phyloP scores from a whole-genome alignment of 768 basidiomycete genomes.

The Mycena rebaudengoi region DNA sequence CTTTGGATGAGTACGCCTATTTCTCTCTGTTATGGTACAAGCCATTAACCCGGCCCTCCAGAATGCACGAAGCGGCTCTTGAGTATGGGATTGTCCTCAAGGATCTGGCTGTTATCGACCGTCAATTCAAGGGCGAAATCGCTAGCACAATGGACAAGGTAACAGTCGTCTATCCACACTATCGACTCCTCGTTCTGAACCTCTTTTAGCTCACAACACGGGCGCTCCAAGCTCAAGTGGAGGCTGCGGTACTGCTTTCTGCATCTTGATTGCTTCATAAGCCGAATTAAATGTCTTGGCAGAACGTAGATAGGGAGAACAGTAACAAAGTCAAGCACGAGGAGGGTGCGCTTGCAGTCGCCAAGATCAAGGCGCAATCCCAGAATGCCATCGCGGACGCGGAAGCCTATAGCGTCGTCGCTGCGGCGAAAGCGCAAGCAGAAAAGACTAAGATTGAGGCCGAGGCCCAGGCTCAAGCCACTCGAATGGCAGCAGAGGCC shows the following conservation, averaged over 20 bases:
- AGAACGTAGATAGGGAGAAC: slow-evolving; percentile 86
- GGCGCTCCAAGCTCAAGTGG: slow-evolving; percentile 87
- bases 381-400: slow-evolving; percentile 73
- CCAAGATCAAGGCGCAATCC: slow-evolving; percentile 74
- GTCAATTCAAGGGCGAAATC: slow-evolving; percentile 89
- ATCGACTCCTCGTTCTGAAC: slow-evolving; percentile 11
- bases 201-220: slow-evolving; percentile 53
- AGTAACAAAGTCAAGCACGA: slow-evolving; percentile 89
- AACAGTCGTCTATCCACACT: slow-evolving; percentile 42
- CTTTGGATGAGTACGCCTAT: slow-evolving; percentile 74
- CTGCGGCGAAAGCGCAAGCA: slow-evolving; percentile 79
- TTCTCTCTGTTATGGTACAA: background rate
- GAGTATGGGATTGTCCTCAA: slow-evolving; percentile 88
- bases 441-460: slow-evolving; percentile 77
- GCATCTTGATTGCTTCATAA: too few relatives aligned
- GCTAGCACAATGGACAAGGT: slow-evolving; percentile 87
- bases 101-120: slow-evolving; percentile 87
- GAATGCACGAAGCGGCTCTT: slow-evolving; percentile 76
- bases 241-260: too few relatives aligned
- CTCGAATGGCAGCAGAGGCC: slow-evolving; percentile 76
- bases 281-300: too few relatives aligned
- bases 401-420: slow-evolving; percentile 76
- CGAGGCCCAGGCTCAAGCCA: slow-evolving; percentile 80
- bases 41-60: background rate
- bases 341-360: slow-evolving; percentile 79